Percentiles rank a stretch among this genome's conserved stretches.
phyloP scores from a whole-genome alignment of 2,329 filamentous ascomycete genomes.

The Hymenoscyphus scutula region DNA sequence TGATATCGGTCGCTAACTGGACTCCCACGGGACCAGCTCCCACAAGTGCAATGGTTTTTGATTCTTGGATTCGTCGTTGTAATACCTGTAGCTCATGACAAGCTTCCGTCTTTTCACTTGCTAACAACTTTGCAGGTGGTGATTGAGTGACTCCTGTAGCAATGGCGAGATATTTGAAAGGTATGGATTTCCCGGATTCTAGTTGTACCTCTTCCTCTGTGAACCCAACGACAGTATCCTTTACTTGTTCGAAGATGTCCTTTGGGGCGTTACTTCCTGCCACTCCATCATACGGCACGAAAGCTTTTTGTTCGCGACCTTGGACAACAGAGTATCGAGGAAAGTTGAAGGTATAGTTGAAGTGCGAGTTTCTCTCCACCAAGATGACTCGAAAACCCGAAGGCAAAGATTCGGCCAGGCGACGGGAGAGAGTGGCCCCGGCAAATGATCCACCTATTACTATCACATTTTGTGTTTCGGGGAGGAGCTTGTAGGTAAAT shows the following conservation, averaged over 20 bases:
- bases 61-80: conserved; percentile 34
- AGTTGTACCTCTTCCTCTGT: conserved; percentile 36
- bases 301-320: conserved; percentile 46
- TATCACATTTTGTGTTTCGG: conserved; percentile 37
- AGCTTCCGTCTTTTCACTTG: conserved; percentile 34
- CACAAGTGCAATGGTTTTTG: conserved; percentile 36
- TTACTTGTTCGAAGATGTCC: conserved; percentile 36
- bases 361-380: conserved; percentile 51
- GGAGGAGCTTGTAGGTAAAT: conserved; percentile 17
- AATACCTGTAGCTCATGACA: conserved; percentile 34
- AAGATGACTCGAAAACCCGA: conserved; percentile 46
- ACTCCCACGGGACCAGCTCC: conserved; percentile 51
- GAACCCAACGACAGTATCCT: conserved; percentile 36
- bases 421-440: conserved; percentile 38
- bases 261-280: conserved; percentile 32
- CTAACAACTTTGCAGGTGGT: conserved; percentile 37
- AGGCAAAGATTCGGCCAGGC: conserved; percentile 41
- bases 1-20: conserved; percentile 48
- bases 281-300: conserved; percentile 46
- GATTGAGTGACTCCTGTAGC: conserved; percentile 41
- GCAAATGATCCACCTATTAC: conserved; percentile 47
- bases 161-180: conserved; percentile 43
- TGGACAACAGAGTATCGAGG: conserved; percentile 46
- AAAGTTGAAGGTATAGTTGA: conserved; percentile 49
- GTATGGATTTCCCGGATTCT: conserved; percentile 37